Base-by-base conservation (phyloP, 2,329 filamentous ascomycete genomes). In the Neocucurbitaria cava region DNA sequence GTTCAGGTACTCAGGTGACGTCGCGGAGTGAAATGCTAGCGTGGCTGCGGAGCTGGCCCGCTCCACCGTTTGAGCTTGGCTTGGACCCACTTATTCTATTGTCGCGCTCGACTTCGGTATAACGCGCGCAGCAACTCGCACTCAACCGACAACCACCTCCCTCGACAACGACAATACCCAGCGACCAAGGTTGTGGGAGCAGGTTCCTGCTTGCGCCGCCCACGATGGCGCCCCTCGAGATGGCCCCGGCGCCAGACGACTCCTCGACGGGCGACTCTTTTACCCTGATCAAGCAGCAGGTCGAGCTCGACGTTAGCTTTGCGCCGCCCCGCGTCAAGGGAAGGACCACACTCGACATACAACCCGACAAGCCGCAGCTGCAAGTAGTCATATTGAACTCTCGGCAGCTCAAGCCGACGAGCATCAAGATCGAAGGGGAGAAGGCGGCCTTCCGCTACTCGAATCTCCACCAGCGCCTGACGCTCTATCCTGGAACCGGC, bases 261-360 rank as follows among this genome's bases (percentile, higher is more conserved):
- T 62, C 68, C 55, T 62, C 68, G 62, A 56, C 65, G 55, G 64
- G 64, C 61, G 68, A 67, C 62, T 65, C 65, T 26, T 87, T 83
- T 68, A 80, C 81, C 43, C 80, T 98, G 53, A 83, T 91, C 49
- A 89, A 92, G 77, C 94, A 98, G 78, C 90, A 91, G 73, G 88
- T 99, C 45, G 89, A 92, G 67, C 82, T 99, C 56, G 93, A 98
- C 68, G 82, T 99, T 71, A 90, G 96, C 78, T 96, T 99, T 73
- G 83, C 85, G 61, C 85, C 85, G 49, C 89, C 88, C 76, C 85
- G 83, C 69, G 79, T 98, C 68, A 87, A 85, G 57, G 95, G 95
- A 46, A 89, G 85, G 59, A 91, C 90, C 8, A 89, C 93, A 64
- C 89, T 99, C 64, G 89, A 88, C 26, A 86, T 98, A 49, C 88